Conservation (phyloP, 2,329 filamentous ascomycete species). For the Metarhizium brunneum region DNA sequence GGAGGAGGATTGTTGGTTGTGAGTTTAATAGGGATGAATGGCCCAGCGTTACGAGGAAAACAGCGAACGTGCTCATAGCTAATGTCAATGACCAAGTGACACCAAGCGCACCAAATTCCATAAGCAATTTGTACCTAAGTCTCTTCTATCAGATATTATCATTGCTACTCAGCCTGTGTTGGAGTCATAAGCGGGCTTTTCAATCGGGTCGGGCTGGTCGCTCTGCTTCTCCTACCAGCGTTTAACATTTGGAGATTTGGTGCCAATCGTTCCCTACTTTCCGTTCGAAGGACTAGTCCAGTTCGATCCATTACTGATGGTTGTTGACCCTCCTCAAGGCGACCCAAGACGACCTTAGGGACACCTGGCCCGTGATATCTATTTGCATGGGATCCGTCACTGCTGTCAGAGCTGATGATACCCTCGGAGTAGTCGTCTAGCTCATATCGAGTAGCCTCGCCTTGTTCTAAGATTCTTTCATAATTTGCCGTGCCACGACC, state of each 20-base stretch:
- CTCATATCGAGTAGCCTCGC: slow-evolving; percentile 67
- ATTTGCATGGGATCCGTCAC: slow-evolving; percentile 45
- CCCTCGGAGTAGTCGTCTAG: slow-evolving; percentile 58
- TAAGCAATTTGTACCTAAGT: background rate
- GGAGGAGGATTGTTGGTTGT: too few species aligned
- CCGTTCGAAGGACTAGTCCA: slow-evolving; percentile 71
- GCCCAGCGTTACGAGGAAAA: background rate
- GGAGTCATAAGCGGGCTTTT: slow-evolving; percentile 49
- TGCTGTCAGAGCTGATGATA: slow-evolving; percentile 54
- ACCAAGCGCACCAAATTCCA: background rate
- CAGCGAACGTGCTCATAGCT: background rate
- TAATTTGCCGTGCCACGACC: slow-evolving; percentile 51
- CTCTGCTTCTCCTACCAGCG: slow-evolving; percentile 47
- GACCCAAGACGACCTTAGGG: slow-evolving; percentile 47
- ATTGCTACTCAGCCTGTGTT: slow-evolving; percentile 25
- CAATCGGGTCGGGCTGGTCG: slow-evolving; percentile 46
- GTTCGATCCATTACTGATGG: slow-evolving; percentile 50
- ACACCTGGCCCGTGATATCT: slow-evolving; percentile 59
- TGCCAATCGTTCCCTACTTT: slow-evolving; percentile 72
- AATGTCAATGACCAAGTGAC: background rate
- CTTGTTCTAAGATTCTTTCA: slow-evolving; percentile 80
- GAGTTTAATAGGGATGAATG: background rate
- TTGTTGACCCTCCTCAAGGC: slow-evolving; percentile 37
- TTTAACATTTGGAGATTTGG: slow-evolving; percentile 44
- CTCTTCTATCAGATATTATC: background rate